A percentile compares a stretch with the other conserved stretches of the same genome.
Evolutionary conservation across 106 monocot genomes (phyloP).

Genomic region (Acorus gramineus): DNA sequence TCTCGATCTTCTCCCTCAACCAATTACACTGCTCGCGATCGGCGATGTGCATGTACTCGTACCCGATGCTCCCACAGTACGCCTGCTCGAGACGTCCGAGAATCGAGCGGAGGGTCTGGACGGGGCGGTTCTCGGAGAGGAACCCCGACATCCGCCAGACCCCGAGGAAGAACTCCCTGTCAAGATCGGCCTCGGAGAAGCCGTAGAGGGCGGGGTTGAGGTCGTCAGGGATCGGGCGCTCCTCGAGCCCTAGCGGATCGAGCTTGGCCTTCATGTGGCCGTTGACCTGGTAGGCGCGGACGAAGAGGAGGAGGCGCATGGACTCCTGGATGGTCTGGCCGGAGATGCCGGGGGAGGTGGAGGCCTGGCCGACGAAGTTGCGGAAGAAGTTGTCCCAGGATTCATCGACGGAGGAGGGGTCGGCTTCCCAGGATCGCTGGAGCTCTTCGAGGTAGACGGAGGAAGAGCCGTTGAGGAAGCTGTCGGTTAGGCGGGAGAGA

Average conservation of each 20-base stretch:
- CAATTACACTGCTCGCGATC: conserved; percentile 89
- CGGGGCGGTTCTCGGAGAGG: conserved; percentile 76
- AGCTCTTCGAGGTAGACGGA: conserved; percentile 96
- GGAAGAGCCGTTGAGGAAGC: conserved; percentile 79
- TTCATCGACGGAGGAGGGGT: conserved; percentile 79
- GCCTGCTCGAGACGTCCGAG: conserved; percentile 68
- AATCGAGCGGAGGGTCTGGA: conserved; percentile 69
- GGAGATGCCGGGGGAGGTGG: conserved; percentile 65
- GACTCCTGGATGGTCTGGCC: conserved; percentile 97
- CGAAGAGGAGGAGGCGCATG: conserved; percentile 79
- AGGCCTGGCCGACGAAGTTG: conserved; percentile 77
- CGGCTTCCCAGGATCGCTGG: conserved; percentile 83
- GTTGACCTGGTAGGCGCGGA: conserved; percentile 77
- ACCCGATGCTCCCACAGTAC: conserved; percentile 83
- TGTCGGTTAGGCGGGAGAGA: conserved; percentile 20
- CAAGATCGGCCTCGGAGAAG: conserved; percentile 72
- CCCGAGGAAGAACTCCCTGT: conserved; percentile 89
- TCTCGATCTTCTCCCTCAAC: conserved; percentile 90
- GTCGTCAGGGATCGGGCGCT: conserved; percentile 48
- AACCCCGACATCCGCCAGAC: conserved; percentile 94
- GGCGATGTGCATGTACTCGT: conserved; percentile 95
- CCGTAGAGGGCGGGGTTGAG: conserved; percentile 55
- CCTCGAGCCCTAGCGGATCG: conserved; percentile 65
- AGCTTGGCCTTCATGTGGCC: conserved; percentile 90
- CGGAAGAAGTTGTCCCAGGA: conserved; percentile 97